phyloP scores from a whole-genome alignment of 148 eudicot species.

The Chenopodium album region DNA sequence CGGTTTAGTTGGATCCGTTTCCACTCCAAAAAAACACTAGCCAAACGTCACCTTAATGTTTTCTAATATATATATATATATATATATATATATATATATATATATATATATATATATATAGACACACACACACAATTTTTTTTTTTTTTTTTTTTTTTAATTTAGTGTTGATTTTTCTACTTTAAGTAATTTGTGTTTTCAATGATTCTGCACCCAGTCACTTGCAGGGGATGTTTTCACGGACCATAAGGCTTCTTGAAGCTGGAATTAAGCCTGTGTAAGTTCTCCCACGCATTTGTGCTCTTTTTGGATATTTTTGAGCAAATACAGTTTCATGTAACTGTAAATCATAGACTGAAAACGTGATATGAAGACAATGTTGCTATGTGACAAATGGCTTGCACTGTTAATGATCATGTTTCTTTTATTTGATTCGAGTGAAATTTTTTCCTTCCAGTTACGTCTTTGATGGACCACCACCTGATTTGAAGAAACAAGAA shows the following conservation, averaged over 20 bases:
- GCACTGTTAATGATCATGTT: not conserved
- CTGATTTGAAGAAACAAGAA: constrained; percentile 96
- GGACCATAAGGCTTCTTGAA: constrained; percentile 94
- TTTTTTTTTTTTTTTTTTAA: no score
- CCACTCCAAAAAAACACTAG: no score
- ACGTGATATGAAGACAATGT: not conserved
- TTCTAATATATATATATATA: no score
- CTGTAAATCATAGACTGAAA: not conserved
- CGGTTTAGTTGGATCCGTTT: no score
- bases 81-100: no score
- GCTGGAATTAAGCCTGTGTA: constrained; percentile 98
- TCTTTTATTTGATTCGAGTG: constrained; percentile 16
- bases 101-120: no score
- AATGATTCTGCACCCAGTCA: constrained; percentile 50
- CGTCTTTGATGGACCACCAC: constrained; percentile 95
- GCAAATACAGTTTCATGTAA: not conserved
- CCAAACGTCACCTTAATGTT: no score
- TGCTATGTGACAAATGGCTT: not conserved
- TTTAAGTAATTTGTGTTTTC: not conserved
- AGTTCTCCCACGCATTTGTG: not conserved
- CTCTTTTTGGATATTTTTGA: not conserved
- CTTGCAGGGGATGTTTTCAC: constrained; percentile 94
- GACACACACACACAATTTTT: no score
- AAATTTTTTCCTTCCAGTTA: constrained; percentile 45
- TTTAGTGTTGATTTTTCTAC: not conserved